Evolutionary conservation across 208 protist species (phyloP), one percentile per base, ranked within the genome.

Genomic region (Leptomonas seymouri): DNA sequence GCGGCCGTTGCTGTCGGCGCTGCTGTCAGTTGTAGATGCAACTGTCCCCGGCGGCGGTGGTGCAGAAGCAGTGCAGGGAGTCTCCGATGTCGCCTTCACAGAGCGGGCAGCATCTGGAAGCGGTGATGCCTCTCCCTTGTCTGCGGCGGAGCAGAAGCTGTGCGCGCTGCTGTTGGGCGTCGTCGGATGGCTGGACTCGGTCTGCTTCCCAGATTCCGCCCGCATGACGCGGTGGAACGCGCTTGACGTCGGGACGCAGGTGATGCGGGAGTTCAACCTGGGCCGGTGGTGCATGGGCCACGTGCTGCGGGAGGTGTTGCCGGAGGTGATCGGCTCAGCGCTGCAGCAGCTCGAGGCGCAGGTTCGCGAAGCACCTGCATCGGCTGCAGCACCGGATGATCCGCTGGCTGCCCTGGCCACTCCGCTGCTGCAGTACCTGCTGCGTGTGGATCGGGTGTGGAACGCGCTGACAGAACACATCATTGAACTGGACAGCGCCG

Each of bases 221-320:
- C 59, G 60, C 31, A 67, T 80, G 60, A 25, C 31, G 14, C 61
- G 55, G 18, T 80, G 67, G 67, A 49, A 25, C 11, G 61, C 61
- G 20, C 49, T 80, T 20, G 53, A 75, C 11, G 60, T 80, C n/a
- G 74, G 74, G 36, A 30, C 61, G 25, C 74, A 80, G 62, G 12
- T 53, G 23, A 69, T 59, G 60, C 62, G 53, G 3, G 54, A 65
- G 36, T 67, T 61, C 28, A 49, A 50, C 45, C 16, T 80, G 25
- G 74, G 74, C 48, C 25, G 28, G 55, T 56, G 30, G 36, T 59
- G 60, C 44, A 60, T 80, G 16, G 55, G 31, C 27, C 36, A 25
- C 20, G 74, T 61, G 9, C 9, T 80, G 36, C 28, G 55, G 21
- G 67, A 62, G 16, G 67, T 80, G 27, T 54, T 80, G 41, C 25